Conservation (phyloP, 2,329 filamentous ascomycete genomes). For the Aschersonia sp. region DNA sequence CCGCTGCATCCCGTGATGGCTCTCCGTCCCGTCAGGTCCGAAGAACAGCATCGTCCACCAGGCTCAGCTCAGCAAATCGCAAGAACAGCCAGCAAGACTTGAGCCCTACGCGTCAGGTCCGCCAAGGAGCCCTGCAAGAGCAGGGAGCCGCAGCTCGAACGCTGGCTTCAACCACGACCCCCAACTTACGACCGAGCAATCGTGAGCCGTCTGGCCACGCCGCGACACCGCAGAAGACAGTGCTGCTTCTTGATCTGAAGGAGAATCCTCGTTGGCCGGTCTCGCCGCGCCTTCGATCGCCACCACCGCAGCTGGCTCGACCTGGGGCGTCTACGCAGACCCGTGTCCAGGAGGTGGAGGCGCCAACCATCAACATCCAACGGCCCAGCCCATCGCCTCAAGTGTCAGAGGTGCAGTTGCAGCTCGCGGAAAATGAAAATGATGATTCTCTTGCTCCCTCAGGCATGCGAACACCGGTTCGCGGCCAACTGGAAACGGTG, state of each 20-base stretch:
- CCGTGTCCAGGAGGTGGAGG: constrained; percentile 33
- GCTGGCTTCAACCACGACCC: constrained; percentile 53
- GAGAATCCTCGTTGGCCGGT: constrained; percentile 59
- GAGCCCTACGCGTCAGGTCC: constrained; percentile 42
- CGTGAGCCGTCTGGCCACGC: constrained; percentile 48
- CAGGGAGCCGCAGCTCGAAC: constrained; percentile 50
- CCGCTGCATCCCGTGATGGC: constrained; percentile 27
- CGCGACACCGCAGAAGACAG: constrained; percentile 49
- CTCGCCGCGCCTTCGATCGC: constrained; percentile 64
- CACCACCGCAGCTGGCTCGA: constrained; percentile 44
- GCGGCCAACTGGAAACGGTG: constrained; percentile 69
- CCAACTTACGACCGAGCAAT: constrained; percentile 44
- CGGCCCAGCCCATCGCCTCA: constrained; percentile 32
- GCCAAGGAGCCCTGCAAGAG: constrained; percentile 35
- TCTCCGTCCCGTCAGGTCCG: constrained; percentile 28
- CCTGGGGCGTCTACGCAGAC: constrained; percentile 25
- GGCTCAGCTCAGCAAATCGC: constrained; percentile 31
- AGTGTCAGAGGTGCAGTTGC: constrained; percentile 19
- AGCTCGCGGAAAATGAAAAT: constrained; percentile 33
- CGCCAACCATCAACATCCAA: constrained; percentile 37
- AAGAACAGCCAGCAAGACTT: constrained; percentile 51
- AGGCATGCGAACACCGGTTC: constrained; percentile 43
- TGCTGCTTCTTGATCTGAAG: constrained; percentile 30
- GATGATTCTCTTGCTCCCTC: constrained; percentile 33
- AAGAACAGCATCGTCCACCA: constrained; percentile 19